Evolutionary conservation across 2,329 filamentous ascomycete species (phyloP), one percentile per base, ranked within the genome.

Genomic region (Gaeumannomyces sp.): DNA sequence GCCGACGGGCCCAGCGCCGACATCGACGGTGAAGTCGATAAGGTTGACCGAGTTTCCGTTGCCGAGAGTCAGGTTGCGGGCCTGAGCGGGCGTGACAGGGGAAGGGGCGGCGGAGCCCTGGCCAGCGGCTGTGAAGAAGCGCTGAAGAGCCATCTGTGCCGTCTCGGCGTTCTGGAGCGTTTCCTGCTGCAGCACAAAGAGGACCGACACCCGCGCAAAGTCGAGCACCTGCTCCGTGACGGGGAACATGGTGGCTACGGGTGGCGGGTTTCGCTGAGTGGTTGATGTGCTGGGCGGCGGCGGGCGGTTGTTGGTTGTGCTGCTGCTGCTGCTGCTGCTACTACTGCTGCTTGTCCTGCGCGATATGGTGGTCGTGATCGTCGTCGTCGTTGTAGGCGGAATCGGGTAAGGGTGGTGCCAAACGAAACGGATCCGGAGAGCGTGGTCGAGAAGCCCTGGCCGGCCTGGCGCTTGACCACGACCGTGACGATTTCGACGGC

Each of bases 141-240:
- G 74, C 71, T 88, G 83, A 16, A 89, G 75, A 4, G 74, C 71
- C 10, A 74, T 76, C 71, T 89, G 87, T 0, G 85, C 85, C 7
- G 74, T 73, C 60, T 83, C 79, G 0, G 86, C 87, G 56, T 78
- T 76, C 38, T 77, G 73, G 1, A 87, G 69, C 6, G 73, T 77
- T 65, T 83, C 75, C 68, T 86, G 75, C 70, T 89, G 85, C 2
- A 89, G 76, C 31, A 90, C 78, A 68, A 80, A 89, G 22, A 90
- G 77, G 3, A 90, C 83, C 0, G 81, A 82, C 2, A 88, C 80
- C 4, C 87, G 81, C 0, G 85, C 83, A 75, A 90, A 90, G 70
- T 90, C 87, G 1, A 88, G 75, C 0, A 81, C 80, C 62, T 84
- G 78, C 65, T 87, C 79, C 1, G 83, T 84, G 16, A 85, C 76